Percentiles rank a stretch among this genome's conserved stretches.
Evolutionary conservation across 2,329 filamentous ascomycete species (phyloP).

Genomic region (Hortaea werneckii): DNA sequence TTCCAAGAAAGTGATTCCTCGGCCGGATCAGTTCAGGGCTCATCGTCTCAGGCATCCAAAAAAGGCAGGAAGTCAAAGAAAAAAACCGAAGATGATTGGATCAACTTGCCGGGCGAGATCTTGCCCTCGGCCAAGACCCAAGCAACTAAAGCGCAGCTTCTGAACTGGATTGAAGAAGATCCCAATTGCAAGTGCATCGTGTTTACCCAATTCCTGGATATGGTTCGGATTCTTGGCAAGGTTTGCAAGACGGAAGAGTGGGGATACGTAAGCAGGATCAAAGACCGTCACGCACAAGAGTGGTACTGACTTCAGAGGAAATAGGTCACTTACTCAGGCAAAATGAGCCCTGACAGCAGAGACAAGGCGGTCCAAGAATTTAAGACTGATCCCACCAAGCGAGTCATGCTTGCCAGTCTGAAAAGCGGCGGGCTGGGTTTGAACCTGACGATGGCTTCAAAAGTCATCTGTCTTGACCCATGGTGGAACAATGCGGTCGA

Average conservation of each 20-base stretch:
- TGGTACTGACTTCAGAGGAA: not conserved
- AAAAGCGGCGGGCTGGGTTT: constrained; percentile 49
- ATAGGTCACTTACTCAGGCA: constrained; percentile 41
- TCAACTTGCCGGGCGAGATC: constrained; percentile 27
- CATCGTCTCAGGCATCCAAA: not conserved
- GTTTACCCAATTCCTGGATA: constrained; percentile 44
- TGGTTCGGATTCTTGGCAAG: constrained; percentile 36
- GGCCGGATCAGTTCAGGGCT: no score
- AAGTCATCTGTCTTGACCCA: constrained; percentile 39
- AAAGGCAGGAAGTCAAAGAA: constrained; percentile 16
- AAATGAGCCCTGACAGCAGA: constrained; percentile 35
- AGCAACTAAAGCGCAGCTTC: constrained; percentile 35
- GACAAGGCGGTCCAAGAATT: constrained; percentile 40
- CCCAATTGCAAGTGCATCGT: constrained; percentile 46
- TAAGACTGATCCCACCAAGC: constrained; percentile 25
- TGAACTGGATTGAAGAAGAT: constrained; percentile 37
- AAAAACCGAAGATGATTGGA: constrained; percentile 26
- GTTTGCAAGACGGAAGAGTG: constrained; percentile 44
- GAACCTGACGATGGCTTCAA: constrained; percentile 48
- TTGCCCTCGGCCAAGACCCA: constrained; percentile 37
- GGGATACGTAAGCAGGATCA: constrained; percentile 13
- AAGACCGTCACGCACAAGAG: no score
- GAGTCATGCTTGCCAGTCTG: constrained; percentile 46
- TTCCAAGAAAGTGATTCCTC: no score
- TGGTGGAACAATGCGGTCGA: constrained; percentile 26